These are phyloP conservation scores for Cercospora sp. DNA, from an alignment of 2,329 filamentous ascomycete genomes.

Conservation along the genomic window DNA sequence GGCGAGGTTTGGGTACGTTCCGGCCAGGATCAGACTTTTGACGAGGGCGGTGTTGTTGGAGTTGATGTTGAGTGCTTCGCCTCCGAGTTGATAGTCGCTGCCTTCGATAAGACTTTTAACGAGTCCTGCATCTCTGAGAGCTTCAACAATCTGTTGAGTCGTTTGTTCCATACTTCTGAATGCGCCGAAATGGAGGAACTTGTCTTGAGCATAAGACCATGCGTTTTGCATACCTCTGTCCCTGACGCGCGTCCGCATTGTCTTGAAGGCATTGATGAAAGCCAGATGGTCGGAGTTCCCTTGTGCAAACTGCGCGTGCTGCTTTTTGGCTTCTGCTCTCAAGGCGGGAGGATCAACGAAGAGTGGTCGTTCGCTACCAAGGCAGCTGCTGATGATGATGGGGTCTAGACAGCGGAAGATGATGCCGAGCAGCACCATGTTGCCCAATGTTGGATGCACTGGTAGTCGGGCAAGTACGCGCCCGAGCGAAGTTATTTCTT, in stretches of 20 bases:
- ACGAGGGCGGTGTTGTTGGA: slow-evolving; percentile 47
- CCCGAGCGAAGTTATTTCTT: slow-evolving; percentile 50
- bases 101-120: slow-evolving; percentile 32
- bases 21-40: slow-evolving; percentile 50
- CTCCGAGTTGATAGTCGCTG: slow-evolving; percentile 21
- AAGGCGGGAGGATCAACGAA: slow-evolving; percentile 37
- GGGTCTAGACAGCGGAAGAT: slow-evolving; percentile 56
- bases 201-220: slow-evolving; percentile 36
- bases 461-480: slow-evolving; percentile 45
- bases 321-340: slow-evolving; percentile 31
- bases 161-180: slow-evolving; percentile 44
- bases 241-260: slow-evolving; percentile 40
- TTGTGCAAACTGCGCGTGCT: slow-evolving; percentile 39
- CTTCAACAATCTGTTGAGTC: slow-evolving; percentile 42
- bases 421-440: slow-evolving; percentile 54
- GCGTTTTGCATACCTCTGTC: slow-evolving; percentile 37
- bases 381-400: slow-evolving; percentile 49
- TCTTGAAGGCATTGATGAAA: slow-evolving; percentile 47
- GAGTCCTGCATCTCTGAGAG: slow-evolving; percentile 41
- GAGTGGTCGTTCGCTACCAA: slow-evolving; percentile 39
- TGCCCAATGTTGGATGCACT: slow-evolving; percentile 50
- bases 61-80: slow-evolving; percentile 46
- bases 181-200: slow-evolving; percentile 41
- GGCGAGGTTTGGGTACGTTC: slow-evolving; percentile 50
- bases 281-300: slow-evolving; percentile 52